Base-by-base conservation (phyloP, 805 yeast species). In the Metschnikowia dekortorum region DNA sequence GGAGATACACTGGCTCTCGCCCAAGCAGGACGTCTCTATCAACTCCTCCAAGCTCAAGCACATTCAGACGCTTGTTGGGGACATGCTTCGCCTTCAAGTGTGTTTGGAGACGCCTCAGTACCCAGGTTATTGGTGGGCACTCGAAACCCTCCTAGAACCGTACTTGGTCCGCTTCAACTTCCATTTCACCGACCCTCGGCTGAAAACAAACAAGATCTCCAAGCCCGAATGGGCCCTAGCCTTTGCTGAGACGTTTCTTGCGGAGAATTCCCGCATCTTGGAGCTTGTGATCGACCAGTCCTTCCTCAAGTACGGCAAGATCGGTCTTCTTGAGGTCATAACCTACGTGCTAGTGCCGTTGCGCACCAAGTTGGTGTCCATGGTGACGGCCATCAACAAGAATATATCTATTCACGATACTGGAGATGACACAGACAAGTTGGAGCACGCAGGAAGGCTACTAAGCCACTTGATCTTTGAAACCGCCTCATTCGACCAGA, bases 141-240 rank as follows among this genome's bases (percentile, higher is more conserved):
- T 83, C 38, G 75, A 73, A 39, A 61, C 70, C 0, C 62, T 86
- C 31, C 62, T 79, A 2, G 63, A 66, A 28, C 78, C 80, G 1
- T 69, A 84, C 30, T 66, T 68, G 7, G 56, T 72, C 10, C 72
- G 87, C 39, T 81, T 87, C 60, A 67, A 72, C 38, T 86, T 68
- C 65, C 89, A 87, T 61, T 86, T 85, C 59, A 77, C 78, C 44
- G 69, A 78, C 4, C 40, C 61, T 1, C 67, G 74, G 30, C 69
- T 65, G 37, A 85, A 83, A 33, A 85, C 91, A 0, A 84, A 84
- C 58, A 76, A 81, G 41, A 59, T 80, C 28, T 83, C 84, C 50
- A 82, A 82, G 58, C 91, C 92, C 1, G 91, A 86, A 61, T 85
- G 89, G 85, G 78, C 83, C 3, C 74, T 85, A 52, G 65, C 69